Percentiles rank a stretch among this genome's conserved stretches.
These are phyloP conservation scores for Moesziomyces sp. DNA, from an alignment of 1,284 basidiomycete species.

Conservation along the genomic window DNA sequence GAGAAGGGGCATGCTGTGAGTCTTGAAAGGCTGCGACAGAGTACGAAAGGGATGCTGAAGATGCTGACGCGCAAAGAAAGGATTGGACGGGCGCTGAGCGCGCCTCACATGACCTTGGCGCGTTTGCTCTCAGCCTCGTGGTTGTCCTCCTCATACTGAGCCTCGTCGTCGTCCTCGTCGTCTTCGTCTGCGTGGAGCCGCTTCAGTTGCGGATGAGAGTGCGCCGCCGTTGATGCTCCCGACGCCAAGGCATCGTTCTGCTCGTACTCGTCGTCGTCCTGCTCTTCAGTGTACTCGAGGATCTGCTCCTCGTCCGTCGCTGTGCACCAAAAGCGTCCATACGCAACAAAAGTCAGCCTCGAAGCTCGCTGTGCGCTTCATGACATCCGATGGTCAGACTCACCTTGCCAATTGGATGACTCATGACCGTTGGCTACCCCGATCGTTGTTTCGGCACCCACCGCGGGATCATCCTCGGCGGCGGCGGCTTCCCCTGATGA, in stretches of 20 bases:
- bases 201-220: conserved; percentile 27
- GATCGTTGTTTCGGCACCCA: conserved; percentile 7
- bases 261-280: conserved; percentile 6
- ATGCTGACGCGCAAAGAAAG: too few species aligned
- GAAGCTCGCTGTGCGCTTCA: neutral
- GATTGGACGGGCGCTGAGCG: too few species aligned
- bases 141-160: conserved; percentile 28
- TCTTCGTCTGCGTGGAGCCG: conserved; percentile 29
- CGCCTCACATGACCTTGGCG: conserved; percentile 31
- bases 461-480: conserved; percentile 8
- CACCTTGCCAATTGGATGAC: conserved; percentile 22
- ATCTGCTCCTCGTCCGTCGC: conserved; percentile 44
- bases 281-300: conserved; percentile 46
- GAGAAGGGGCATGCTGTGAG: too few species aligned
- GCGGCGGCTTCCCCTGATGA: neutral
- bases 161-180: conserved; percentile 3
- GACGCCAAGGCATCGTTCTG: conserved; percentile 1
- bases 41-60: too few species aligned
- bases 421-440: conserved; percentile 13
- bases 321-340: neutral
- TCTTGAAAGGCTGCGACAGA: too few species aligned
- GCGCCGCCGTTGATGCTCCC: conserved; percentile 5
- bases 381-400: neutral
- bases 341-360: conserved; percentile 3
- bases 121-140: conserved; percentile 42